Conservation (phyloP, 164 flowering plant species). For the Annona cherimola region DNA sequence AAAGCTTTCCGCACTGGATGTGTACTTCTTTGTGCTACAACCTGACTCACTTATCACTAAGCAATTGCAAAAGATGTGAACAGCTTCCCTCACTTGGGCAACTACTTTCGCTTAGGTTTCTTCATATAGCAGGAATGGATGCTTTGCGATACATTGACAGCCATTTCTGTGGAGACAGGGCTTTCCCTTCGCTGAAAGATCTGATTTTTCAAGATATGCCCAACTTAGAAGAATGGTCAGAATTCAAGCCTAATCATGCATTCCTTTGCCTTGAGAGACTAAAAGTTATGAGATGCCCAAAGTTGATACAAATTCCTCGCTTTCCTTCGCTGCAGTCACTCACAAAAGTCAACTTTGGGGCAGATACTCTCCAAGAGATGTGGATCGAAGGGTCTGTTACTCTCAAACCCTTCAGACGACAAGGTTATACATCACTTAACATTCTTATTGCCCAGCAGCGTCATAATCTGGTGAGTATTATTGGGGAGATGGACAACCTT, state of each 20-base stretch:
- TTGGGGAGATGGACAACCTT: too few relatives aligned
- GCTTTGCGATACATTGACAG: not conserved
- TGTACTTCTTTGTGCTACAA: not conserved
- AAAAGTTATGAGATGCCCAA: not conserved
- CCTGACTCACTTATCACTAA: not conserved
- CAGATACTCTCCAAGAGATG: not conserved
- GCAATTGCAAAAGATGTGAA: not conserved
- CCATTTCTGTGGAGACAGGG: not conserved
- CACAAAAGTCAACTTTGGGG: not conserved
- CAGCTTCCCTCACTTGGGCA: not conserved
- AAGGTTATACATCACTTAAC: not conserved
- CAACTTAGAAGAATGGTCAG: not conserved
- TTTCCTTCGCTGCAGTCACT: not conserved
- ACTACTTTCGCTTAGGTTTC: not conserved
- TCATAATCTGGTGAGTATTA: not conserved
- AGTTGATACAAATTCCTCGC: not conserved
- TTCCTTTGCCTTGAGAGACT: not conserved
- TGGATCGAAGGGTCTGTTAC: not conserved
- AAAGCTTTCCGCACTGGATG: not conserved
- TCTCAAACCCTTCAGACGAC: not conserved
- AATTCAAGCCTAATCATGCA: not conserved
- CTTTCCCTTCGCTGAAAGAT: not conserved
- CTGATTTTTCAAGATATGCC: not conserved
- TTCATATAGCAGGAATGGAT: not conserved
- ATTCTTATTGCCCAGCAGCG: not conserved